Evolutionary conservation across 345 rosid genomes (phyloP).

Genomic region (Citrus cavaleriei): DNA sequence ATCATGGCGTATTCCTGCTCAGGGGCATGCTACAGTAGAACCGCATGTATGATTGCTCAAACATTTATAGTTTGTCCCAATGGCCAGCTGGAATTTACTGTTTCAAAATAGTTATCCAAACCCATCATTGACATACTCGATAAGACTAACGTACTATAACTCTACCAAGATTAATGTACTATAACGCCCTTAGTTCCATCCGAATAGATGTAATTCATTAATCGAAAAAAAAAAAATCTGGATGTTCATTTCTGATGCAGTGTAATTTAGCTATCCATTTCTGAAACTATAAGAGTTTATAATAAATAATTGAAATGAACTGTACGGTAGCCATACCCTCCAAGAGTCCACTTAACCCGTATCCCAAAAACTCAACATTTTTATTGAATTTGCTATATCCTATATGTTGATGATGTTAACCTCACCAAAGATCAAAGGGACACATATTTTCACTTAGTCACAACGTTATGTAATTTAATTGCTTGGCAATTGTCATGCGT

Average conservation of each 20-base stretch:
- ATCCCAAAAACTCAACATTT: neutral
- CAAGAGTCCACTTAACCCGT: neutral
- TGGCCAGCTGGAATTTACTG: neutral
- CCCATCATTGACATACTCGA: too few species aligned
- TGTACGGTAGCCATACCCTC: neutral
- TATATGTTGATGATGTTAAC: neutral
- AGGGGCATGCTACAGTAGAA: neutral
- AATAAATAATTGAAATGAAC: too few species aligned
- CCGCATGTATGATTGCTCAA: neutral
- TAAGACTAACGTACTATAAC: too few species aligned
- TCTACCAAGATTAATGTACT: too few species aligned
- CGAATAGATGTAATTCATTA: too few species aligned
- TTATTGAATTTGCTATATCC: neutral
- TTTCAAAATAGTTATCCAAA: neutral
- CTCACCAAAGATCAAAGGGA: neutral
- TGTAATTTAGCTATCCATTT: too few species aligned
- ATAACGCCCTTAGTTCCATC: too few species aligned
- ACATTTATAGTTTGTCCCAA: neutral
- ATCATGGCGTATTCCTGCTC: slow-evolving; percentile 23
- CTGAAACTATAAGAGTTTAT: too few species aligned
- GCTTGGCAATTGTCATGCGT: neutral
- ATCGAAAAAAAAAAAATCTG: too few species aligned
- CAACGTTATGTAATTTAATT: neutral
- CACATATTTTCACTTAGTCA: neutral
- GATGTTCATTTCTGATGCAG: too few species aligned